Evolutionary conservation across 2,329 filamentous ascomycete genomes (phyloP).

Genomic region (Fusarium compactum): DNA sequence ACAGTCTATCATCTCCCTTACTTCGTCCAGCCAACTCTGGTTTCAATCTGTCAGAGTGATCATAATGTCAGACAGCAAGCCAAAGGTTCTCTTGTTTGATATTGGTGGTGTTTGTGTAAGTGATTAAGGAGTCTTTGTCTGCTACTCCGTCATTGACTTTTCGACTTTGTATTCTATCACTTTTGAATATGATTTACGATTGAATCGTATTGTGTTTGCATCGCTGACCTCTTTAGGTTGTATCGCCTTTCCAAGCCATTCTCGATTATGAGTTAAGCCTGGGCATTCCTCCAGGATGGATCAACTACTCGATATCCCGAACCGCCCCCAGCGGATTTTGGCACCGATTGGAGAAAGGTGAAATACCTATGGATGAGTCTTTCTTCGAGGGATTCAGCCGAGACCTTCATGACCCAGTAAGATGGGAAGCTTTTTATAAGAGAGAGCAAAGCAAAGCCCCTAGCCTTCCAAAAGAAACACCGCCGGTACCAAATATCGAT

Average conservation of each 20-base stretch:
- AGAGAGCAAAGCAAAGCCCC: slow-evolving; percentile 58
- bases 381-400: slow-evolving; percentile 83
- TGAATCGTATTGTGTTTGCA: neutral
- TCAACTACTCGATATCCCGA: slow-evolving; percentile 89
- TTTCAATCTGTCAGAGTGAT: neutral
- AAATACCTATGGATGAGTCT: slow-evolving; percentile 76
- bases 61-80: slow-evolving; percentile 56
- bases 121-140: slow-evolving; percentile 42
- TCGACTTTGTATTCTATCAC: neutral
- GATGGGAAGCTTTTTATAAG: slow-evolving; percentile 77
- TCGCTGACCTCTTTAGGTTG: slow-evolving; percentile 67
- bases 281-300: slow-evolving; percentile 85
- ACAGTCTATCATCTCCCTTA: slow-evolving; percentile 36
- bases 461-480: slow-evolving; percentile 57
- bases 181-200: neutral
- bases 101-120: slow-evolving; percentile 97
- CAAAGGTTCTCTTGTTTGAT: slow-evolving; percentile 88
- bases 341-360: slow-evolving; percentile 88
- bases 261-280: slow-evolving; percentile 85
- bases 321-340: slow-evolving; percentile 84
- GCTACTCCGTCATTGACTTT: neutral
- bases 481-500: slow-evolving; percentile 79
- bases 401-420: slow-evolving; percentile 74
- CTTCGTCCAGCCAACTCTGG: too few species aligned
- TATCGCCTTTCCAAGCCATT: slow-evolving; percentile 93